Evolutionary conservation across 2,329 filamentous ascomycete species (phyloP).

Genomic region (Verticillium tricorpus): DNA sequence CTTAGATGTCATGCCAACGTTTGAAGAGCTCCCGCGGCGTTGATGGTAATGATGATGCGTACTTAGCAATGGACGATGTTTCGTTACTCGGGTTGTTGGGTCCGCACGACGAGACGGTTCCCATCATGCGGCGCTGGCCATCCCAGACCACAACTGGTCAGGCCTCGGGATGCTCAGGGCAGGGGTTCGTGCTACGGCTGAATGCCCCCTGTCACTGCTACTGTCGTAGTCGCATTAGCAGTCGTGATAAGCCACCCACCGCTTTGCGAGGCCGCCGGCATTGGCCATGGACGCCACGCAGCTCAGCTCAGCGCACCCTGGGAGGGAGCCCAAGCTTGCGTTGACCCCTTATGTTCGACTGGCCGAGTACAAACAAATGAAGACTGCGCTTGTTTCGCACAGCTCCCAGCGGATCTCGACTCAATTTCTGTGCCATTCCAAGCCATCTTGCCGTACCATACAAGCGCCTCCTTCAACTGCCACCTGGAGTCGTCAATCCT

Average conservation of each 20-base stretch:
- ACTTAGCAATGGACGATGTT: conserved; percentile 8
- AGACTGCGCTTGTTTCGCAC: neutral
- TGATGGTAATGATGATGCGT: conserved; percentile 16
- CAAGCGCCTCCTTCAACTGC: neutral
- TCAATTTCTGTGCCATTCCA: conserved; percentile 3
- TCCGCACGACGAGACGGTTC: neutral
- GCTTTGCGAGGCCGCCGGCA: neutral
- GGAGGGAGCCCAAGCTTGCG: neutral
- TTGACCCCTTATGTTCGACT: neutral
- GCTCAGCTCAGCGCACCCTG: neutral
- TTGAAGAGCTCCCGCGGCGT: conserved; percentile 14
- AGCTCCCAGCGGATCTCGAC: neutral
- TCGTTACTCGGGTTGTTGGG: neutral
- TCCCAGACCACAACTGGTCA: no score
- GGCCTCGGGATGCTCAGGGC: neutral
- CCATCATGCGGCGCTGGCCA: no score
- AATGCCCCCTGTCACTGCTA: neutral
- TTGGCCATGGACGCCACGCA: neutral
- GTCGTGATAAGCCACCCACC: neutral
- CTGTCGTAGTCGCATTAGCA: neutral
- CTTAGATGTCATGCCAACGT: conserved; percentile 10
- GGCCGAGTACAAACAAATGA: neutral
- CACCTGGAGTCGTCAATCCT: neutral
- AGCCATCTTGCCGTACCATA: conserved; percentile 9
- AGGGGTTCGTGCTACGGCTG: neutral